Evolutionary conservation across 306 rosid species (phyloP).

Genomic region (Gleditsia sinensis): DNA sequence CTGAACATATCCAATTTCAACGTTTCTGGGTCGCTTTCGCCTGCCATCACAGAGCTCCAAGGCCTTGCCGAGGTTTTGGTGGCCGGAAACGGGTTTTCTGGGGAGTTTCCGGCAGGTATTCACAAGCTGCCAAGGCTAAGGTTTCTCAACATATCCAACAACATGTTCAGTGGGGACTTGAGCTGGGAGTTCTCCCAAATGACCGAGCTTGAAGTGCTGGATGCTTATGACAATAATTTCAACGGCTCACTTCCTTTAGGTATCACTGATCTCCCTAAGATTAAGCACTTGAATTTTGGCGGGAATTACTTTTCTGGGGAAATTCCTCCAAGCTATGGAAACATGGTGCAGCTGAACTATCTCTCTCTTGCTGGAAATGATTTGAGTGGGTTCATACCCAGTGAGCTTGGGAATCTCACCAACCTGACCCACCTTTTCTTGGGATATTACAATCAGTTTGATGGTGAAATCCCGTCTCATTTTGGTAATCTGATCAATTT

Average conservation of each 20-base stretch:
- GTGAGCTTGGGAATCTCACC: constrained; percentile 69
- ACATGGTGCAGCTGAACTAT: constrained; percentile 52
- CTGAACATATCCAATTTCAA: constrained; percentile 68
- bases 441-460: constrained; percentile 79
- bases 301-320: constrained; percentile 75
- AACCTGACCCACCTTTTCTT: constrained; percentile 58
- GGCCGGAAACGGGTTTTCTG: constrained; percentile 54
- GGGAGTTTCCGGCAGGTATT: constrained; percentile 48
- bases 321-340: constrained; percentile 72
- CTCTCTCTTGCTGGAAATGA: constrained; percentile 87
- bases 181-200: constrained; percentile 56
- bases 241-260: constrained; percentile 70
- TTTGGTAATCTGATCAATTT: constrained; percentile 67
- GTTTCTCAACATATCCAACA: constrained; percentile 78
- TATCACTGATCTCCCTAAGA: constrained; percentile 47
- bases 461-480: constrained; percentile 70
- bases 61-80: constrained; percentile 52
- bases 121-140: constrained; percentile 51
- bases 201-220: constrained; percentile 51
- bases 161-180: constrained; percentile 64
- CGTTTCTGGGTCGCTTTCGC: constrained; percentile 69
- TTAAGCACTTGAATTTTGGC: constrained; percentile 64
- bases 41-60: constrained; percentile 53
- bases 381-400: constrained; percentile 70
- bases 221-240: constrained; percentile 80